A percentile compares a stretch with the other conserved stretches of the same genome.
Evolutionary conservation across 352 stramenopile genomes (phyloP).

Genomic region (Globisporangium echinulatum): DNA sequence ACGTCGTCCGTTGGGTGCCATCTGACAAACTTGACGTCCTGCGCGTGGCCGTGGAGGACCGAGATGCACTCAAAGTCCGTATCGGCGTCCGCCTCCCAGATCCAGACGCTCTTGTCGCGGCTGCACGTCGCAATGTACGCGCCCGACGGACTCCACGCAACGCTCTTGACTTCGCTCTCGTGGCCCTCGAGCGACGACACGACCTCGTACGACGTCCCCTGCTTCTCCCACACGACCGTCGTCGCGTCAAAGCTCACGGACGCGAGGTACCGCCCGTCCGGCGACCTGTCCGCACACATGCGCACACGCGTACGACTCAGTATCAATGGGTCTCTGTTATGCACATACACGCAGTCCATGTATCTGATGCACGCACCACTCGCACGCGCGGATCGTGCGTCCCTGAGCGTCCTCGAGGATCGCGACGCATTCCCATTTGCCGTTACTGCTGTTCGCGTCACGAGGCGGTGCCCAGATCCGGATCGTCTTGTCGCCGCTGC

Average conservation of each 20-base stretch:
- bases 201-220: conserved; percentile 87
- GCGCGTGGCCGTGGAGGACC: conserved; percentile 94
- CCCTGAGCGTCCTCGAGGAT: conserved; percentile 93
- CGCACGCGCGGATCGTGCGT: conserved; percentile 92
- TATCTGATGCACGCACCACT: conserved; percentile 65
- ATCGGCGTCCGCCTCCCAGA: conserved; percentile 94
- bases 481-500: conserved; percentile 87
- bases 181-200: conserved; percentile 96
- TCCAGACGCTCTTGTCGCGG: conserved; percentile 98
- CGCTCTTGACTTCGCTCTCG: conserved; percentile 97
- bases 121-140: conserved; percentile 95
- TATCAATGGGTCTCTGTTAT: not conserved
- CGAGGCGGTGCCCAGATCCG: conserved; percentile 63
- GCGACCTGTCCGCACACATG: conserved; percentile 34
- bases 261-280: conserved; percentile 83
- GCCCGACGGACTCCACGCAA: conserved; percentile 92
- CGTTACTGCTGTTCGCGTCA: conserved; percentile 2
- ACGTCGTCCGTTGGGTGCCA: conserved; percentile 89
- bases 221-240: conserved; percentile 92
- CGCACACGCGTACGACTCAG: too few relatives aligned
- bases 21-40: conserved; percentile 95
- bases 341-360: not conserved
- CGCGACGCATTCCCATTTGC: conserved; percentile 85
- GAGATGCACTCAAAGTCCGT: conserved; percentile 97
- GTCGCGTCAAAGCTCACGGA: conserved; percentile 96